These are phyloP conservation scores for Trichoderma arundinaceum DNA, from an alignment of 2,329 filamentous ascomycete genomes.

Conservation along the genomic window DNA sequence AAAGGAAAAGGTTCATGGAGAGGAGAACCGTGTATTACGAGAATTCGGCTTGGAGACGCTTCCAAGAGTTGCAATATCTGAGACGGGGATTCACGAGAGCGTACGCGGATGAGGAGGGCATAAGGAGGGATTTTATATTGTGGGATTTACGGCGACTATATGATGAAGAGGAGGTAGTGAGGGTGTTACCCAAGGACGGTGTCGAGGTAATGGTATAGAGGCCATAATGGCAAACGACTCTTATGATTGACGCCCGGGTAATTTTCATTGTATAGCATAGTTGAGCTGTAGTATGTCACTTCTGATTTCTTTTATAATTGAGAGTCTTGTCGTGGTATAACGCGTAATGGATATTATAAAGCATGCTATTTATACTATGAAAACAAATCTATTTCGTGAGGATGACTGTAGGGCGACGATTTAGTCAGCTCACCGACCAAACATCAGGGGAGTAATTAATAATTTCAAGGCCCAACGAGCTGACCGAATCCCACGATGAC, in stretches of 20 bases:
- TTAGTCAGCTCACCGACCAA: too few species aligned
- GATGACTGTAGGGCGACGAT: too few species aligned
- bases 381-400: neutral
- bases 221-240: neutral
- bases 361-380: neutral
- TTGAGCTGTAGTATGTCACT: neutral
- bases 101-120: conserved; percentile 34
- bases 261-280: too few species aligned
- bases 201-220: neutral
- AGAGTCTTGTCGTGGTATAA: neutral
- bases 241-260: neutral
- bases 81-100: conserved; percentile 31
- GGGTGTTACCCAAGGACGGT: neutral
- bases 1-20: conserved; percentile 28
- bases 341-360: neutral
- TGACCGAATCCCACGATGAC: too few species aligned
- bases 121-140: conserved; percentile 32
- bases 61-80: conserved; percentile 35
- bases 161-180: neutral
- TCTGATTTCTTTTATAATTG: neutral
- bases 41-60: conserved; percentile 28
- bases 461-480: too few species aligned
- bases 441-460: too few species aligned
- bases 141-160: conserved; percentile 32
- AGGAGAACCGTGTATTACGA: conserved; percentile 33